These are phyloP conservation scores for Echites panduratus DNA, from an alignment of 257 asterid species.

Conservation along the genomic window DNA sequence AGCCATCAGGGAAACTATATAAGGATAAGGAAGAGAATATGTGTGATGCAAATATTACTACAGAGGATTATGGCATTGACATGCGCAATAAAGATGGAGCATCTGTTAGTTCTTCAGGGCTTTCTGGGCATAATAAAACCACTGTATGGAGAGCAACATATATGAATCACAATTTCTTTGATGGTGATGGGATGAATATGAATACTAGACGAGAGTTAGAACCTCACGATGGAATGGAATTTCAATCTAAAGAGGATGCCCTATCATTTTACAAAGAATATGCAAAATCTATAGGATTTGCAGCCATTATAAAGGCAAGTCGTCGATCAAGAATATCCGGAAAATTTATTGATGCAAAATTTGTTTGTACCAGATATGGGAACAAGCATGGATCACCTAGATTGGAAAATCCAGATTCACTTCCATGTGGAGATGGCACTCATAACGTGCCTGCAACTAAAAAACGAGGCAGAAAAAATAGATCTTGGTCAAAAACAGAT, in stretches of 20 bases:
- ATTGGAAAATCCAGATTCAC: slow-evolving; percentile 24
- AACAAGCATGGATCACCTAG: slow-evolving; percentile 24
- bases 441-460: slow-evolving; percentile 25
- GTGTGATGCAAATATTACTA: background rate
- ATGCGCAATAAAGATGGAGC: slow-evolving; percentile 18
- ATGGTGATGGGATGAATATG: slow-evolving; percentile 17
- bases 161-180: slow-evolving; percentile 6
- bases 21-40: slow-evolving; percentile 16
- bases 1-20: slow-evolving; percentile 18
- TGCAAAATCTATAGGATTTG: slow-evolving; percentile 39
- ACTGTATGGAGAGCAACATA: slow-evolving; percentile 11
- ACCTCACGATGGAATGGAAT: slow-evolving; percentile 38
- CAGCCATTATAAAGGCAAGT: slow-evolving; percentile 49
- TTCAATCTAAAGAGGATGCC: slow-evolving; percentile 54
- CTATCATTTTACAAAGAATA: slow-evolving; percentile 38
- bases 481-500: slow-evolving; percentile 53
- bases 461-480: slow-evolving; percentile 44
- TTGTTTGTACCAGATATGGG: slow-evolving; percentile 48
- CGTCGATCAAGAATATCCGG: slow-evolving; percentile 53
- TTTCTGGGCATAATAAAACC: slow-evolving; percentile 8
- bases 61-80: slow-evolving; percentile 13
- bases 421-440: slow-evolving; percentile 15
- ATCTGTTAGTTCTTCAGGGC: slow-evolving; percentile 12
- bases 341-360: slow-evolving; percentile 49
- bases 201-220: slow-evolving; percentile 20